Evolutionary conservation across 2,329 filamentous ascomycete genomes (phyloP), one percentile per base, ranked within the genome.

Genomic region (Cladosporium sp.): DNA sequence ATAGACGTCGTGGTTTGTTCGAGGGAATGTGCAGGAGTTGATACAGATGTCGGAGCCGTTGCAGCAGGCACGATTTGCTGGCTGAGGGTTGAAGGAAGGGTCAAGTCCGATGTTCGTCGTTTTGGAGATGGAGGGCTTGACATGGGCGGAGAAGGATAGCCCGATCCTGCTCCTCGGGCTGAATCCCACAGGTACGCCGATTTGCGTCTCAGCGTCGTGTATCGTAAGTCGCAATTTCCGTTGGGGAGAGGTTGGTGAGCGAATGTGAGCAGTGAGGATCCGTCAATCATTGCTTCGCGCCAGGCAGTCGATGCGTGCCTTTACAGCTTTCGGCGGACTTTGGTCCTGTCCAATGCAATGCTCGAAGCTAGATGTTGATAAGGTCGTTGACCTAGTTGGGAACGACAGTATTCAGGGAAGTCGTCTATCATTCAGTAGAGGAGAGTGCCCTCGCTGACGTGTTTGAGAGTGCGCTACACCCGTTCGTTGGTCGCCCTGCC

Each of bases 71-170:
- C 13, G 9, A 31, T 35, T 16, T 50, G 40, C 34, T 50, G 38
- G 48, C 48, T 28, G 22, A 31, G 40, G 9, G 48, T 43, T 3
- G 40, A 43, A 42, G 50, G 50, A 14, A 53, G 42, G 14, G 50
- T 46, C 50, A 53, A 46, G 31, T 53, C 43, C 37, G 50, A 46
- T 46, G 50, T 35, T 46, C 35, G 50, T 31, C 50, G 35, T 42
- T 34, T 44, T 58, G 74, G 71, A 56, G 74, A 75, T 53, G 72
- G 71, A 61, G 73, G 69, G 67, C 71, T 72, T 68, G 74, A 77
- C 74, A 77, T 77, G 66, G 74, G 74, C 66, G 74, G 74, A 61
- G 73, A 76, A 55, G 72, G 74, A 64, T 76, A 76, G 42, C 44
- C 33, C 60, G 63, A 63, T 57, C 31, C 46, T 44, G 41, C 35